A percentile compares a stretch with the other conserved stretches of the same genome.
Evolutionary conservation across 148 eudicot genomes (phyloP).

Genomic region (Rhododendron simsii): DNA sequence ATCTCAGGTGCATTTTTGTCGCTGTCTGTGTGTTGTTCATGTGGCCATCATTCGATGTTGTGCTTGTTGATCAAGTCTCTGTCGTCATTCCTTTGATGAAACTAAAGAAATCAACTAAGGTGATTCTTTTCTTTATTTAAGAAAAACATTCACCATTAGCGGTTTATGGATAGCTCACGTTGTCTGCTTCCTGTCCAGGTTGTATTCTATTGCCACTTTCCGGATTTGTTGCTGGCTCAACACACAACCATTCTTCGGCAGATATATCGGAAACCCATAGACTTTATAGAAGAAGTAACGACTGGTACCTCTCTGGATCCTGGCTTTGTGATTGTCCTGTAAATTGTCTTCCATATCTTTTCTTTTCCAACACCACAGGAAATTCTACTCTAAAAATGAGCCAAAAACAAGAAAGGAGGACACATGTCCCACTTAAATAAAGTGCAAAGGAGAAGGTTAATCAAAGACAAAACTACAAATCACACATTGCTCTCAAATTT

Average conservation of each 20-base stretch:
- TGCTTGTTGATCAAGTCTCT: conserved; percentile 90
- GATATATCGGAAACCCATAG: conserved; percentile 83
- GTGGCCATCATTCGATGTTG: conserved; percentile 84
- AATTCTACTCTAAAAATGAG: too few relatives aligned
- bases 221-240: conserved; percentile 86
- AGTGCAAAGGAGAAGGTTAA: too few relatives aligned
- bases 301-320: conserved; percentile 46
- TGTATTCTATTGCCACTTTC: conserved; percentile 95
- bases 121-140: conserved; percentile 9
- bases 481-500: too few relatives aligned
- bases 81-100: conserved; percentile 73
- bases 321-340: conserved; percentile 6
- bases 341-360: not conserved
- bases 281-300: conserved; percentile 79
- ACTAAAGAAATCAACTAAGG: conserved; percentile 66
- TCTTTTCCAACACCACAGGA: too few relatives aligned
- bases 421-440: too few relatives aligned
- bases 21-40: conserved; percentile 67
- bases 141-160: too few relatives aligned
- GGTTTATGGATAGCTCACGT: too few relatives aligned
- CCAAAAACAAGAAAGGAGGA: too few relatives aligned
- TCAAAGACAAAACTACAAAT: too few relatives aligned
- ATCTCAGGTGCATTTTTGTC: conserved; percentile 80
- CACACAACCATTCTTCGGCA: conserved; percentile 73
- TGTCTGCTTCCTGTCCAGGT: conserved; percentile 40